Evolutionary conservation across 2,329 filamentous ascomycete genomes (phyloP).

Genomic region (Calonectria crousiana): DNA sequence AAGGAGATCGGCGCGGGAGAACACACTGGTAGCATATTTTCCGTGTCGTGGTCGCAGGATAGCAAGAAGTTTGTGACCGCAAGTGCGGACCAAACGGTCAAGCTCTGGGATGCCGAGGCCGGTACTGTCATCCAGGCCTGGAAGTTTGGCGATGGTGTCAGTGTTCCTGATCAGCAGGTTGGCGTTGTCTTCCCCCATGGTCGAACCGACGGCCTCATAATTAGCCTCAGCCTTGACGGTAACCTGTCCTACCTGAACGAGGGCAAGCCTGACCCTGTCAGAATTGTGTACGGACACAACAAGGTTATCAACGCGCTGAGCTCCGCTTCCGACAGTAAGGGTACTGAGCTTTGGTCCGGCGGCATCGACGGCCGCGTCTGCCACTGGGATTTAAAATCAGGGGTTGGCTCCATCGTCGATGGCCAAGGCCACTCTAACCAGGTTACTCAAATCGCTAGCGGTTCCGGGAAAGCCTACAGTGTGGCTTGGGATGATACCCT

Average conservation of each 20-base stretch:
- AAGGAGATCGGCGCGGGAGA: conserved; percentile 83
- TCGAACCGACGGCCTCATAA: conserved; percentile 86
- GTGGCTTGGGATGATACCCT: conserved; percentile 96
- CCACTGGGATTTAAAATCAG: conserved; percentile 82
- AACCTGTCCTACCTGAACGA: conserved; percentile 90
- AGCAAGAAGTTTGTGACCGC: conserved; percentile 90
- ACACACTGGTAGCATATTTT: conserved; percentile 94
- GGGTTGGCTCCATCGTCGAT: conserved; percentile 77
- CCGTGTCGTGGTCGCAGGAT: conserved; percentile 89
- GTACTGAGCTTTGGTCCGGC: conserved; percentile 83
- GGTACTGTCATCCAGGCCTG: conserved; percentile 84
- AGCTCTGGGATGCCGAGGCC: conserved; percentile 90
- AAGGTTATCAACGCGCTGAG: conserved; percentile 86
- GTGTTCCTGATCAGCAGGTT: conserved; percentile 88
- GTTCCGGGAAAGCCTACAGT: conserved; percentile 77
- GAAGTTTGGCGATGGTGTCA: conserved; percentile 84
- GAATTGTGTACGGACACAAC: conserved; percentile 86
- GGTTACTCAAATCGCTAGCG: conserved; percentile 79
- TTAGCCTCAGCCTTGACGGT: conserved; percentile 89
- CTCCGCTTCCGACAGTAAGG: conserved; percentile 60
- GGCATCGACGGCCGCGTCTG: conserved; percentile 92
- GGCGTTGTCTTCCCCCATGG: conserved; percentile 91
- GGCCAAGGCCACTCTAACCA: conserved; percentile 89
- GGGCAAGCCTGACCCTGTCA: conserved; percentile 76
- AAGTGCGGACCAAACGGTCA: conserved; percentile 94